Percentiles rank a stretch among this genome's conserved stretches.
These are phyloP conservation scores for Candida ficus DNA, from an alignment of 805 yeast species.

Conservation along the genomic window DNA sequence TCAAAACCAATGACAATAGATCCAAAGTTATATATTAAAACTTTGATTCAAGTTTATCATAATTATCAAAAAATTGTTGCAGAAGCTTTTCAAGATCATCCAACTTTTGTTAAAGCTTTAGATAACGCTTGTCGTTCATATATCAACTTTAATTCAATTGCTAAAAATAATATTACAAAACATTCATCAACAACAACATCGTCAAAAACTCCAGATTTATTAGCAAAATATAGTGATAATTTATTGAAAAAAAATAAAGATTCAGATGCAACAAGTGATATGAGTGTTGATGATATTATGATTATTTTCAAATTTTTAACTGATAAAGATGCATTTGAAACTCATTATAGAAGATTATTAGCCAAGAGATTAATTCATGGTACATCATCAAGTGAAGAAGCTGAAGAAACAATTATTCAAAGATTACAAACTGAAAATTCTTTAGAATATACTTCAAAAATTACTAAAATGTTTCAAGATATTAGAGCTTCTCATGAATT, in stretches of 20 bases:
- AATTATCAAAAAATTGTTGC: conserved; percentile 62
- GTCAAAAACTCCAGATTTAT: conserved; percentile 86
- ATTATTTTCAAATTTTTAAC: conserved; percentile 80
- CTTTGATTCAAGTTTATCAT: conserved; percentile 64
- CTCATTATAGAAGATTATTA: conserved; percentile 80
- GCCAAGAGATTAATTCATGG: conserved; percentile 87
- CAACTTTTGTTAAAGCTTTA: conserved; percentile 77
- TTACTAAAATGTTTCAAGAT: conserved; percentile 94
- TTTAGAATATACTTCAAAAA: conserved; percentile 86
- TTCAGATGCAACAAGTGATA: conserved; percentile 57
- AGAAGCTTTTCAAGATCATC: conserved; percentile 64
- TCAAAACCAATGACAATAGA: conserved; percentile 36
- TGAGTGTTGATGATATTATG: conserved; percentile 83
- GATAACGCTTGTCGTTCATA: conserved; percentile 85
- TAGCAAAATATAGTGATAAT: conserved; percentile 86
- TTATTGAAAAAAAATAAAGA: conserved; percentile 72
- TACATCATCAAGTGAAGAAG: conserved; percentile 73
- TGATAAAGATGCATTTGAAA: conserved; percentile 94
- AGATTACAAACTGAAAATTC: conserved; percentile 86
- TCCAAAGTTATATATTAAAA: conserved; percentile 77
- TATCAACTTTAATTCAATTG: conserved; percentile 78
- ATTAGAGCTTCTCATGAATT: conserved; percentile 80
- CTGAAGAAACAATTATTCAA: conserved; percentile 80
- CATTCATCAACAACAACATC: conserved; percentile 16
- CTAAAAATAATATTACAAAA: conserved; percentile 40